Percentiles rank a stretch among this genome's conserved stretches.
Conservation (phyloP, 2,329 filamentous ascomycete genomes). For the Aureobasidium mangrovei region DNA sequence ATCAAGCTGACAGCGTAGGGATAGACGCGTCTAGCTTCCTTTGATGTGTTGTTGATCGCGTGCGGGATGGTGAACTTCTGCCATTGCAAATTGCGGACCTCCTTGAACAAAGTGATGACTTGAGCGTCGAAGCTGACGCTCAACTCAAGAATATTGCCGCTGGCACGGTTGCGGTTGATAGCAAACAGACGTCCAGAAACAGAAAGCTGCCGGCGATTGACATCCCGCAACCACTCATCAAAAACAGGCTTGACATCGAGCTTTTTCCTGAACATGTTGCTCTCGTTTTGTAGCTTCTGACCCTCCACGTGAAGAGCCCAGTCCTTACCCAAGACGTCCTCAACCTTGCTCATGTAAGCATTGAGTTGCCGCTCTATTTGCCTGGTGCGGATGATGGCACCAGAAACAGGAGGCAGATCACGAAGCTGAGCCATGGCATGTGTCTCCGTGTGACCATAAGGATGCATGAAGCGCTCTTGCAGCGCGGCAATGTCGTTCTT, state of each 20-base stretch:
- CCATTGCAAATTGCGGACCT: conserved; percentile 93
- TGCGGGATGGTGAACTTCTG: conserved; percentile 91
- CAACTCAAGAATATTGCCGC: conserved; percentile 79
- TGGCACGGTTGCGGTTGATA: conserved; percentile 79
- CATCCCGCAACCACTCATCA: conserved; percentile 89
- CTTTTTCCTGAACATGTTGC: conserved; percentile 90
- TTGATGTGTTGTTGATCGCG: conserved; percentile 87
- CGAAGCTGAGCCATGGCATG: conserved; percentile 97
- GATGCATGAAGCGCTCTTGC: conserved; percentile 96
- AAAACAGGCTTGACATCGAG: conserved; percentile 90
- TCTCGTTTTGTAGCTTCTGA: conserved; percentile 85
- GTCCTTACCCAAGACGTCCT: conserved; percentile 87
- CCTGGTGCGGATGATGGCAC: conserved; percentile 93
- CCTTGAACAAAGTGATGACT: conserved; percentile 96
- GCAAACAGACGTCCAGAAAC: conserved; percentile 90
- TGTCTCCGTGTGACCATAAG: conserved; percentile 95
- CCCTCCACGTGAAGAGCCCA: conserved; percentile 94
- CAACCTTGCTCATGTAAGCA: conserved; percentile 98
- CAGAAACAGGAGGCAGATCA: conserved; percentile 89
- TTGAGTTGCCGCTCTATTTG: conserved; percentile 96
- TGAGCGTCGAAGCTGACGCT: conserved; percentile 95
- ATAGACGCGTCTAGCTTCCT: conserved; percentile 97
- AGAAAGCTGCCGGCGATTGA: conserved; percentile 76
- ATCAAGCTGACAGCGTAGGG: conserved; percentile 96
- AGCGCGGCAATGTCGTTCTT: conserved; percentile 89